Conservation (phyloP, 148 eudicot species). For the Vaccinium macrocarpon region DNA sequence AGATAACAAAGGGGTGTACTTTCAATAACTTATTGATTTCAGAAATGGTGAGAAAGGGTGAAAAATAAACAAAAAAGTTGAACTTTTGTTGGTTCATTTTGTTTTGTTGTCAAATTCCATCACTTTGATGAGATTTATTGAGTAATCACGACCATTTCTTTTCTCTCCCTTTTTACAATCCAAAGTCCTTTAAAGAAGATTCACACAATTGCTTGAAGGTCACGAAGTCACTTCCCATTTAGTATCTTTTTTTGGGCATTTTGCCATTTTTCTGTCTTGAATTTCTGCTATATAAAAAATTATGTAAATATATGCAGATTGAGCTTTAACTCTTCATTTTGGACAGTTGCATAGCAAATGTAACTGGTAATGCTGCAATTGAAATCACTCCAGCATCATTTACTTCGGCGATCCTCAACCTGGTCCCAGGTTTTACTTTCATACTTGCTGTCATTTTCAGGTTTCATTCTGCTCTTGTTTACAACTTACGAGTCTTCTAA, state of each 20-base stretch:
- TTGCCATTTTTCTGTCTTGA: not conserved
- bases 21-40: not conserved
- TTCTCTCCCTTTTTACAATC: not conserved
- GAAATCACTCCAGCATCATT: slow-evolving; percentile 59
- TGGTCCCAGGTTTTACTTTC: slow-evolving; percentile 80
- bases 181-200: not conserved
- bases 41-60: not conserved
- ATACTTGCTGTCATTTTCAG: slow-evolving; percentile 71
- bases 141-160: not conserved
- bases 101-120: no score
- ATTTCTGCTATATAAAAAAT: not conserved
- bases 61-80: not conserved
- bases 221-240: not conserved
- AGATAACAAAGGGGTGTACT: not conserved
- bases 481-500: not conserved
- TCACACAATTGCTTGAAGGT: not conserved
- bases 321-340: not conserved
- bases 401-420: slow-evolving; percentile 73
- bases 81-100: not conserved
- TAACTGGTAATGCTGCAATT: slow-evolving; percentile 69
- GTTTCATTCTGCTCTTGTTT: slow-evolving; percentile 16
- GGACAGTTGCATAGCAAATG: slow-evolving; percentile 60
- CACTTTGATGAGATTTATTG: not conserved
- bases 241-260: not conserved
- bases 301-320: not conserved